Base-by-base conservation (phyloP, 768 basidiomycete species). In the Tylopilus plumbeoviolaceoides region DNA sequence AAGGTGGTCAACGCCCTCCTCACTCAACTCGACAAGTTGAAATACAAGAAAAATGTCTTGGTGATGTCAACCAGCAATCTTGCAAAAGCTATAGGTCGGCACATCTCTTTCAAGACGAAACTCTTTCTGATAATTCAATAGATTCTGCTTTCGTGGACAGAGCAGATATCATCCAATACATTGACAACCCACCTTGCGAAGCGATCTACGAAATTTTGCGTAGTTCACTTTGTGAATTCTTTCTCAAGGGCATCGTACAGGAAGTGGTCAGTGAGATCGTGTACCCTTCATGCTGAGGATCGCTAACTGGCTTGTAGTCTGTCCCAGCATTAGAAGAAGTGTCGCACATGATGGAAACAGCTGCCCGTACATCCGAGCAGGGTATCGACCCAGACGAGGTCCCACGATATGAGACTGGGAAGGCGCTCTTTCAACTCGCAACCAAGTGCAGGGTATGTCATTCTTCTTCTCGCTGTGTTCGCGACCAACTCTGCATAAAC, bases 41-140 rank as follows among this genome's bases (percentile, higher is more conserved):
- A 89, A 65, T 87, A 91, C 59, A 81, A 83, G 46, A 95, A 91
- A 72, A 99, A 99, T 63, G 93, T 95, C 2, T 74, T 98, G 21
- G 87, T 99, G 21, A 89, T 99, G 85, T 86, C 97, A 6, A 99
- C 97, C 1, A 95, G 93, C 51, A 99, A 98, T 70, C 80, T 99
- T 7, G 85, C 87, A 1, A 88, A 91, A 62, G 93, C 97, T 0
- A 99, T 99, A 51, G 95, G 94, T 93, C 55, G 48, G 78, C 59
- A 36, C 17, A 36, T 35, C n/a, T 41, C 40, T 53, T 21, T 7
- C 6, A 12, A 23, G 20, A 38, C 17, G 18, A 15, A 15, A 8
- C 35, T 17, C 6, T 20, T n/a, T 47, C 56, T 51, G 27, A 55
- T 41, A 45, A 42, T 18, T 43, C 43, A 9, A 31, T 18, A 98